Conservation (phyloP, 495 filamentous ascomycete genomes). For the Lentithecium fluviatile region DNA sequence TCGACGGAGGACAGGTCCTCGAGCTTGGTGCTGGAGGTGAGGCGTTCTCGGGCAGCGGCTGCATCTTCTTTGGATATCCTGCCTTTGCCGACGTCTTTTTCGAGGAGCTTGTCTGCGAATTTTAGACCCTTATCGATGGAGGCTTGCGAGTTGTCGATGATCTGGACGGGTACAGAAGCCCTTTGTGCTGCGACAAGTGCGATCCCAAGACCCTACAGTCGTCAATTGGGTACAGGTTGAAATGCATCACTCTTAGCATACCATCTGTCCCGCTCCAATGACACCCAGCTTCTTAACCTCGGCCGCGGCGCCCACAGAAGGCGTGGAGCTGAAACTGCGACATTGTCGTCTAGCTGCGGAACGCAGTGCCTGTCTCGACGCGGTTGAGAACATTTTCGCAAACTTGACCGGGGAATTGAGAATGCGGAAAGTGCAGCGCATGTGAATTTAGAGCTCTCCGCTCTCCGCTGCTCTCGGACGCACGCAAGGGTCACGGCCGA, state of each 20-base stretch:
- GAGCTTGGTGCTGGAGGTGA: slow-evolving; percentile 69
- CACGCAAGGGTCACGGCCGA: slow-evolving; percentile 8
- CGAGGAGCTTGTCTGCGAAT: slow-evolving; percentile 91
- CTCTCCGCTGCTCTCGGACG: too few relatives aligned
- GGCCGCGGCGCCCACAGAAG: slow-evolving; percentile 50
- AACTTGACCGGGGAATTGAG: not conserved
- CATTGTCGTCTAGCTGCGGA: slow-evolving; percentile 30
- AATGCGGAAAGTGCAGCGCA: not conserved
- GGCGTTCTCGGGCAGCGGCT: slow-evolving; percentile 62
- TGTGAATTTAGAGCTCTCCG: slow-evolving; percentile 11
- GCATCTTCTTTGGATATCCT: slow-evolving; percentile 77
- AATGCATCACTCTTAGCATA: slow-evolving; percentile 14
- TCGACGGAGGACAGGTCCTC: slow-evolving; percentile 81
- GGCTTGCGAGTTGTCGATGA: slow-evolving; percentile 81
- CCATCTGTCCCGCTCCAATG: slow-evolving; percentile 91
- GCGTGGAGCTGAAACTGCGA: slow-evolving; percentile 56
- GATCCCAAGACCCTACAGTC: slow-evolving; percentile 82
- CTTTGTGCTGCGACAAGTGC: slow-evolving; percentile 88
- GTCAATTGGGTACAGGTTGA: slow-evolving; percentile 36
- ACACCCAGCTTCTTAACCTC: slow-evolving; percentile 90
- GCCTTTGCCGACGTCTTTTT: slow-evolving; percentile 85
- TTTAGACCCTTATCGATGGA: slow-evolving; percentile 88
- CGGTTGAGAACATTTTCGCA: slow-evolving; percentile 27
- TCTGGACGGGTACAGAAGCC: slow-evolving; percentile 77
- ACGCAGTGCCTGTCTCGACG: slow-evolving; percentile 27